phyloP scores from a whole-genome alignment of 2,329 filamentous ascomycete species.

The Rugonectria rugulosa region DNA sequence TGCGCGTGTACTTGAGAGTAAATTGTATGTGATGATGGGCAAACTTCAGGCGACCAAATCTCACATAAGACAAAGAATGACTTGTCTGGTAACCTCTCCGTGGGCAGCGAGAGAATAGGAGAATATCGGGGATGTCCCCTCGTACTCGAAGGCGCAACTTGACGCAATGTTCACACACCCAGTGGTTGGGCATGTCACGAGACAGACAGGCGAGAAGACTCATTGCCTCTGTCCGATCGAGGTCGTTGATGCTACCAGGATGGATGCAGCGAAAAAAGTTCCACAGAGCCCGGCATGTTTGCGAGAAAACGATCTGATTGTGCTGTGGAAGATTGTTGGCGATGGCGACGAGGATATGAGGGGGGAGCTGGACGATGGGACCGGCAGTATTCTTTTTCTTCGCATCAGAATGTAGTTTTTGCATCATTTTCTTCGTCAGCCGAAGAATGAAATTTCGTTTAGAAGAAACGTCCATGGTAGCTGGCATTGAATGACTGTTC shows the following conservation, averaged over 20 bases:
- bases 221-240: background rate
- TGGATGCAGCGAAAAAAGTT: background rate
- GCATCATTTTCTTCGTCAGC: no score
- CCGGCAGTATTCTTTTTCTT: no score
- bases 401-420: no score
- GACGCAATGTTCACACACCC: conserved; percentile 23
- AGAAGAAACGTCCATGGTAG: no score
- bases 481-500: no score
- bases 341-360: conserved; percentile 7
- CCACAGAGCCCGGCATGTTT: background rate
- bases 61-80: no score
- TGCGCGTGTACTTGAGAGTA: conserved; percentile 22
- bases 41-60: background rate
- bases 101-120: background rate
- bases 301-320: conserved; percentile 7
- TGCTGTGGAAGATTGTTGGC: background rate
- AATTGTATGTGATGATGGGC: conserved; percentile 17
- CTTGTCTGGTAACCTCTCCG: no score
- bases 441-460: no score
- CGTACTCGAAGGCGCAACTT: background rate
- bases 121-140: background rate
- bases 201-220: conserved; percentile 13
- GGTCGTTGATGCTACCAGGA: background rate
- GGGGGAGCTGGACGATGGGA: conserved; percentile 1
- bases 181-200: conserved; percentile 14